phyloP scores from a whole-genome alignment of 805 yeast species.

The Cyberlindnera samutprakarnensis region DNA sequence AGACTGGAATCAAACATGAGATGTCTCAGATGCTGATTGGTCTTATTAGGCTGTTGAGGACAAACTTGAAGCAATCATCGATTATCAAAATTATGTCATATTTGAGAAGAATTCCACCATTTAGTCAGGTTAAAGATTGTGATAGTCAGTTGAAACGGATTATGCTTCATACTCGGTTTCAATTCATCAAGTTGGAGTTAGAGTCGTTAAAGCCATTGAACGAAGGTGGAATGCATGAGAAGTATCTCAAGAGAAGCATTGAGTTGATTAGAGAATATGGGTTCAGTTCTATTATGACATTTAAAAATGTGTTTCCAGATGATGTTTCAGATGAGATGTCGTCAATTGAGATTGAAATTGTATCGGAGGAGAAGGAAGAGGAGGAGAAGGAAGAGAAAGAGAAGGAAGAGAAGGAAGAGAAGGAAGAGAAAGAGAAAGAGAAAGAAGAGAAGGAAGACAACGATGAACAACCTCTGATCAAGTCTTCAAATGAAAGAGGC shows the following conservation, averaged over 20 bases:
- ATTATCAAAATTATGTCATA: conserved; percentile 74
- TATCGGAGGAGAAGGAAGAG: background rate
- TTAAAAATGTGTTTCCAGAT: conserved; percentile 51
- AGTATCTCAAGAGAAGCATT: conserved; percentile 67
- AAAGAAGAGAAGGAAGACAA: background rate
- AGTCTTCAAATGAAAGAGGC: background rate
- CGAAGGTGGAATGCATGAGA: conserved; percentile 42
- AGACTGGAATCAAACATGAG: conserved; percentile 45
- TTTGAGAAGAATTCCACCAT: conserved; percentile 58
- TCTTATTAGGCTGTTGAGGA: conserved; percentile 58
- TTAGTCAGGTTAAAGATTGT: conserved; percentile 23
- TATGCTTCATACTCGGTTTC: conserved; percentile 59
- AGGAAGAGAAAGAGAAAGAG: conserved; percentile 1
- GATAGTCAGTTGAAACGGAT: conserved; percentile 41
- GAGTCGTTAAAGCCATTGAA: conserved; percentile 49
- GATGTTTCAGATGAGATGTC: conserved; percentile 21
- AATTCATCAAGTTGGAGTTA: conserved; percentile 57
- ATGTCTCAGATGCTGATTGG: conserved; percentile 63
- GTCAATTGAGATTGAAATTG: conserved; percentile 4
- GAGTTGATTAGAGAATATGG: conserved; percentile 83
- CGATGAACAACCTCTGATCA: background rate
- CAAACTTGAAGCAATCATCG: conserved; percentile 73
- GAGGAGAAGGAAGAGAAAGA: conserved; percentile 2
- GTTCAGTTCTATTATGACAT: conserved; percentile 63
- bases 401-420: conserved; percentile 14